Conservation (phyloP, 805 yeast species). For the Yamadazyma insecticola region DNA sequence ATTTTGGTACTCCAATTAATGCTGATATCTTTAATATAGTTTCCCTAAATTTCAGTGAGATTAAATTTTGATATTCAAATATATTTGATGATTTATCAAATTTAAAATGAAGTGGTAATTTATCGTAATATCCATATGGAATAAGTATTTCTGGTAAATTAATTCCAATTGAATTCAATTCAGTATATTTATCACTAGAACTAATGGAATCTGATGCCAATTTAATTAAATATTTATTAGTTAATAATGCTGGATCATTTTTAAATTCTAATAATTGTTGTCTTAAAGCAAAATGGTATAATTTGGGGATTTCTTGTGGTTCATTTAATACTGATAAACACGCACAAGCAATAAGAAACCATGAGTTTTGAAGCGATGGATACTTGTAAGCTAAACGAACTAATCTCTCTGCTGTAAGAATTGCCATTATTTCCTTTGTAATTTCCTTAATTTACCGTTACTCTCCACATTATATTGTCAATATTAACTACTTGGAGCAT, state of each 20-base stretch:
- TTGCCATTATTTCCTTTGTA: no score
- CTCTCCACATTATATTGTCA: no score
- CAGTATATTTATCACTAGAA: conserved; percentile 34
- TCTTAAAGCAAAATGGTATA: conserved; percentile 64
- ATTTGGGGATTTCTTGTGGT: conserved; percentile 73
- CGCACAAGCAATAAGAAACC: conserved; percentile 81
- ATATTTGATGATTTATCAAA: conserved; percentile 30
- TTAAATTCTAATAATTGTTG: conserved; percentile 37
- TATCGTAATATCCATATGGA: conserved; percentile 33
- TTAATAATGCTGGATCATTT: conserved; percentile 22
- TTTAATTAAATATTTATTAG: conserved; percentile 27
- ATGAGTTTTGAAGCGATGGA: conserved; percentile 51
- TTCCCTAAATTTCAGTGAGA: conserved; percentile 63
- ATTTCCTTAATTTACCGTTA: no score
- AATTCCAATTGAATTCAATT: conserved; percentile 37
- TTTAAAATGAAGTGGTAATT: conserved; percentile 35
- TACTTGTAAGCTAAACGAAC: conserved; percentile 47
- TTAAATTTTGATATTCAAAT: conserved; percentile 25
- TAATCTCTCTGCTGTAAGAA: conserved; percentile 51
- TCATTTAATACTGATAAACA: conserved; percentile 76
- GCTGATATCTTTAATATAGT: conserved; percentile 76
- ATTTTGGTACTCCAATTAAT: conserved; percentile 76
- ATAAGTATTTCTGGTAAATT: conserved; percentile 38
- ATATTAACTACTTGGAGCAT: no score
- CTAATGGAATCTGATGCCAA: conserved; percentile 37